Base-by-base conservation (phyloP, 2,329 filamentous ascomycete species). In the Rugonectria rugulosa region DNA sequence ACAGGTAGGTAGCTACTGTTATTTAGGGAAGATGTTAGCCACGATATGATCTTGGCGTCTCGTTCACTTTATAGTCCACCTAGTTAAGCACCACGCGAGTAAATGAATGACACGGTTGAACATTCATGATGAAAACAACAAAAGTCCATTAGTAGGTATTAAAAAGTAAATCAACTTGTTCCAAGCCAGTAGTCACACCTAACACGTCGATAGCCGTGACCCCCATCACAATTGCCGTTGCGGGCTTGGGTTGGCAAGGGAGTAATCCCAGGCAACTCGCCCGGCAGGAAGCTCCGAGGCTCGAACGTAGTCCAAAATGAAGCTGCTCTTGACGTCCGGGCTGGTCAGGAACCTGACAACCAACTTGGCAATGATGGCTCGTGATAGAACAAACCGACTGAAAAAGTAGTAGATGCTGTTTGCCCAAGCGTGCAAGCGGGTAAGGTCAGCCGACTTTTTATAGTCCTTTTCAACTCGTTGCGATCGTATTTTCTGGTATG, bases 401-500 rank as follows among this genome's bases (percentile, higher is more conserved):
- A 65, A n/a, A 9, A 70, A n/a, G 26, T 64, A 68, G 29, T 68
- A 68, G 7, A 55, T 20, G 19, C 50, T 53, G 32, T 61, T 68
- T 3, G 61, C 65, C 68, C 68, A 70, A 2, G 63, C 57, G n/a
- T 70, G 67, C 15, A 68, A 20, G 10, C 69, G 55, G 2, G 67
- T 69, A 2, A 56, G 23, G 6, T 41, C 40, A 3, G 57, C 60
- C 12, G 62, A 65, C 24, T 49, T 38, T 1, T 50, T 53, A 19
- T 51, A 54, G 12, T 67, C 63, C 11, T 43, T 55, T 23, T 53
- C 40, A 2, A 66, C 32, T 5, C 21, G 12, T 8, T 54, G 56
- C 20, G 19, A 17, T n/a, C 66, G 57, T 11, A 64, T 45, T 4
- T 53, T 31, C 3, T 55, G 61, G 21, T 70, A 69, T 6, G 21